phyloP scores from a whole-genome alignment of 257 asterid species.

The Nicotiana undulata region DNA sequence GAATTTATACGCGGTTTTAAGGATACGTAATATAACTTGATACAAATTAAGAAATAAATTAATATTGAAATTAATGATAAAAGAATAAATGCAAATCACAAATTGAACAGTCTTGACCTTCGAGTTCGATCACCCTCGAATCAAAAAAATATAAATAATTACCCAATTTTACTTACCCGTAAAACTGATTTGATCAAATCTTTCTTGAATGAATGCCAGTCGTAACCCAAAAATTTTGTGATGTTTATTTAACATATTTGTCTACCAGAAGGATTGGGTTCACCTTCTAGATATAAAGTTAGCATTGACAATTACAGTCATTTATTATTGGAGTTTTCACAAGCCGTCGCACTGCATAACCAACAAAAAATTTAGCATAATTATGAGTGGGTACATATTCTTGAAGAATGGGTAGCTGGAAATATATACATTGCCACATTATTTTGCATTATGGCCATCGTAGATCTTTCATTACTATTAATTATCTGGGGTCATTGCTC shows the following conservation, averaged over 20 bases:
- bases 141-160: no score
- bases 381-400: background rate
- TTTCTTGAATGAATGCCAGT: background rate
- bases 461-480: background rate
- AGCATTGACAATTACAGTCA: background rate
- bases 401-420: background rate
- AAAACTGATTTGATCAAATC: background rate
- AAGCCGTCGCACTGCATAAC: background rate
- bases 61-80: no score
- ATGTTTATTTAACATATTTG: background rate
- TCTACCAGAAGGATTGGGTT: background rate
- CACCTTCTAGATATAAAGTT: background rate
- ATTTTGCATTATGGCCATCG: background rate
- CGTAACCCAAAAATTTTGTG: background rate
- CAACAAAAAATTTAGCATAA: background rate
- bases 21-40: no score
- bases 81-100: no score
- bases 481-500: background rate
- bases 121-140: no score
- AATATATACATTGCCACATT: background rate
- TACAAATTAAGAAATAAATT: no score
- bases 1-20: no score
- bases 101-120: no score
- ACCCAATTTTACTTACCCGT: no score
- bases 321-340: background rate